phyloP scores from a whole-genome alignment of 2,329 filamentous ascomycete species.

The Raffaelea arxii region DNA sequence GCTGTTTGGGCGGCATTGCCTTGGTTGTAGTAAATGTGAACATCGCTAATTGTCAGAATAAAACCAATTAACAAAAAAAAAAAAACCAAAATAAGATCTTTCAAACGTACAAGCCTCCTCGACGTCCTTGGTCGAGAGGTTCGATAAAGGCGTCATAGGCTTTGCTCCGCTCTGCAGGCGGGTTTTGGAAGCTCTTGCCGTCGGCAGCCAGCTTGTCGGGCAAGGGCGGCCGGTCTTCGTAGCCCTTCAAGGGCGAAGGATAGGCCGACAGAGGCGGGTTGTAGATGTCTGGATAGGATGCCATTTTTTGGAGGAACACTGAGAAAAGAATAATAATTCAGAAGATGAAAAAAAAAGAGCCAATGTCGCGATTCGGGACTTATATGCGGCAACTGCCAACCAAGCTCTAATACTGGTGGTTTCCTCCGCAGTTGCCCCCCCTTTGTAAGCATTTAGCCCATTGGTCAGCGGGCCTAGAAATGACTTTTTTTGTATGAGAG shows the following conservation, averaged over 20 bases:
- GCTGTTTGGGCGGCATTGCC: constrained; percentile 49
- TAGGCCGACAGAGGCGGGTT: constrained; percentile 25
- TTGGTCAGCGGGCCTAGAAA: too few relatives aligned
- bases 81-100: constrained; percentile 10
- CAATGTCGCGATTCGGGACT: too few relatives aligned
- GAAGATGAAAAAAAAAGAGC: too few relatives aligned
- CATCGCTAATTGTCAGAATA: constrained; percentile 39
- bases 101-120: constrained; percentile 60
- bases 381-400: too few relatives aligned
- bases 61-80: not conserved
- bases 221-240: constrained; percentile 44
- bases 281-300: constrained; percentile 9
- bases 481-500: too few relatives aligned
- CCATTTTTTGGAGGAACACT: too few relatives aligned
- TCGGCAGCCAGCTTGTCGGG: constrained; percentile 54
- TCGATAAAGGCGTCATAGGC: constrained; percentile 62
- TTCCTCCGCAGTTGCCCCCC: too few relatives aligned
- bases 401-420: too few relatives aligned
- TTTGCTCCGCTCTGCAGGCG: constrained; percentile 48
- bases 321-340: not conserved
- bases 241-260: constrained; percentile 48
- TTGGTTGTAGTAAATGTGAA: constrained; percentile 77
- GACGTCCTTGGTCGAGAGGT: constrained; percentile 54
- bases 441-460: too few relatives aligned
- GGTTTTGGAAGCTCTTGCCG: constrained; percentile 69